Evolutionary conservation across 139 green algal species (phyloP).

Genomic region (Asterochloris sp.): DNA sequence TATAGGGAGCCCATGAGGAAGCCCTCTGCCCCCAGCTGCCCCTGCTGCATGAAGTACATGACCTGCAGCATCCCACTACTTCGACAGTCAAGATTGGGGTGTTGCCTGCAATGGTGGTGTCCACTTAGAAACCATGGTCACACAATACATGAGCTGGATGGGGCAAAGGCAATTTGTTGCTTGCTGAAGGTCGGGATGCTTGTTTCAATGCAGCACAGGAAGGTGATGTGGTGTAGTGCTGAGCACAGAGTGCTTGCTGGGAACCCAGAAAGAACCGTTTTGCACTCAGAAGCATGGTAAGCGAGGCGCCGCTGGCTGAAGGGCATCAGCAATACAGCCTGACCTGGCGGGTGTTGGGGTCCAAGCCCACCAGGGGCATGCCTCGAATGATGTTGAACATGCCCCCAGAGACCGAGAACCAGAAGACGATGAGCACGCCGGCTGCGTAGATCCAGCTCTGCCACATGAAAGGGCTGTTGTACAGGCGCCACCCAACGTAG

Average conservation of each 20-base stretch:
- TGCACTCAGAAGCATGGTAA: not conserved
- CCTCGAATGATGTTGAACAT: constrained; percentile 94
- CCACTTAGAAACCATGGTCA: too few relatives aligned
- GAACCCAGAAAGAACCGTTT: too few relatives aligned
- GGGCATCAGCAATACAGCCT: not conserved
- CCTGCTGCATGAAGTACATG: constrained; percentile 38
- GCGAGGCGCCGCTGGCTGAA: constrained; percentile 14
- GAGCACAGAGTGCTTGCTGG: too few relatives aligned
- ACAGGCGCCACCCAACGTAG: constrained; percentile 43
- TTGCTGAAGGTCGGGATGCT: too few relatives aligned
- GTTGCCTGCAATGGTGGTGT: too few relatives aligned
- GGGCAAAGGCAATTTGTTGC: too few relatives aligned
- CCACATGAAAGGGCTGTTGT: constrained; percentile 48
- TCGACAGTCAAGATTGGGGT: not conserved
- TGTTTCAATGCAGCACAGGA: too few relatives aligned
- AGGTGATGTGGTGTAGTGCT: too few relatives aligned
- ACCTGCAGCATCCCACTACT: not conserved
- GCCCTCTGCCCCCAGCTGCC: constrained; percentile 75
- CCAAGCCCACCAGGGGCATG: constrained; percentile 59
- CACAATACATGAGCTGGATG: too few relatives aligned
- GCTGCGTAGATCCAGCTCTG: constrained; percentile 40
- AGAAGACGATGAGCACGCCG: constrained; percentile 54
- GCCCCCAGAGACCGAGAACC: constrained; percentile 62
- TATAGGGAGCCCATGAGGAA: constrained; percentile 77
- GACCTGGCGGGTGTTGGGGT: constrained; percentile 18